Percentiles rank a stretch among this genome's conserved stretches.
Conservation (phyloP, 2,329 filamentous ascomycete species). For the Diplocarpon mali region DNA sequence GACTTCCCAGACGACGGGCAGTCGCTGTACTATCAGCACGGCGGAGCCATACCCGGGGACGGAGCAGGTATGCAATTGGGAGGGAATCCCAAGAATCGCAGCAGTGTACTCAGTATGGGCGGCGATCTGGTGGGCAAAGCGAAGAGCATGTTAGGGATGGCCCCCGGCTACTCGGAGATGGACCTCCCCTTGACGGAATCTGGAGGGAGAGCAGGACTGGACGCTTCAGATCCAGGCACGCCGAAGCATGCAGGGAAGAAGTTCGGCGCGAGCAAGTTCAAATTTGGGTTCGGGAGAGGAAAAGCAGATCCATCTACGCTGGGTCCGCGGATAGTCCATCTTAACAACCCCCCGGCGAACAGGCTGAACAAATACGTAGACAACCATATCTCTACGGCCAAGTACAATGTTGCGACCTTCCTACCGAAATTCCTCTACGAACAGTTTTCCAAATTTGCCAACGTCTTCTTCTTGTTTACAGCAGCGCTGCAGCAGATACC, state of each 20-base stretch:
- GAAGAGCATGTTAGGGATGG: slow-evolving; percentile 86
- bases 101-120: slow-evolving; percentile 78
- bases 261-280: slow-evolving; percentile 68
- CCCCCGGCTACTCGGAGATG: slow-evolving; percentile 88
- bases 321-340: slow-evolving; percentile 82
- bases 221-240: slow-evolving; percentile 35
- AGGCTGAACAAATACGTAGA: slow-evolving; percentile 80
- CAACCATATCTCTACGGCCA: slow-evolving; percentile 95
- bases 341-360: slow-evolving; percentile 95
- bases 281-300: slow-evolving; percentile 77
- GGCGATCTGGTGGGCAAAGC: slow-evolving; percentile 78
- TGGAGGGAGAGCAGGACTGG: slow-evolving; percentile 37
- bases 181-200: slow-evolving; percentile 86
- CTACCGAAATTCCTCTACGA: slow-evolving; percentile 95
- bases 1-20: slow-evolving; percentile 69
- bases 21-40: slow-evolving; percentile 69
- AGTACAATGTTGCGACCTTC: slow-evolving; percentile 92
- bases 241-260: slow-evolving; percentile 37
- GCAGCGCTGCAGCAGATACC: slow-evolving; percentile 91
- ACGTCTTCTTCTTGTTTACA: slow-evolving; percentile 98
- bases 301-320: slow-evolving; percentile 84
- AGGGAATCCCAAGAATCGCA: slow-evolving; percentile 60
- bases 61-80: slow-evolving; percentile 35
- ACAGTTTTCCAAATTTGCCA: slow-evolving; percentile 98
- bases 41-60: slow-evolving; percentile 48